Evolutionary conservation across 345 rosid species (phyloP), one percentile per base, ranked within the genome.

Genomic region (Anastatica hierochuntica): DNA sequence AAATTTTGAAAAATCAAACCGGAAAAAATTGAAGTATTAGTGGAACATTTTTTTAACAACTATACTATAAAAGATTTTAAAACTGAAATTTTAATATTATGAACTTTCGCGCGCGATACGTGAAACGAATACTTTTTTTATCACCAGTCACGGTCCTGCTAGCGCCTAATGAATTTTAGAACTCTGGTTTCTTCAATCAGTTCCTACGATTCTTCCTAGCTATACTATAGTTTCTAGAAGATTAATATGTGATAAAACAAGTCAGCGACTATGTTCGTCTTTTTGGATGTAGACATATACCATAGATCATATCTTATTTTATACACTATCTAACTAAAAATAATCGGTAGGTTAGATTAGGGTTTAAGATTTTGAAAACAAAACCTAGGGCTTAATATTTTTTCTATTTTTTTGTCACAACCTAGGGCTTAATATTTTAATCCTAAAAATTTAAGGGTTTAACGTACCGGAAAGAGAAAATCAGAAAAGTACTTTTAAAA

Each of bases 211-310:
- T 47, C 27, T 50, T 51, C 64, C 49, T 21, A 21, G n/a, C n/a
- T n/a, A n/a, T n/a, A n/a, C n/a, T 43, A 50, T 12, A 27, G 64
- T 43, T 65, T 57, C 55, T 36, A 58, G 60, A 58, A 66, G 70
- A 17, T 44, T 58, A 37, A 51, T 13, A 49, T 35, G 30, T n/a
- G 58, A 56, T 43, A 19, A 38, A 26, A 43, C 12, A 66, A 58
- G 60, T 58, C 70, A 66, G 51, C 64, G 53, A 66, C 64, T 58
- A 29, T 40, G 43, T 60, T 66, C 65, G 60, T 44, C 27, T 57
- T 49, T 6, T 57, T 50, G 53, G 53, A 49, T 35, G 53, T 26
- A 57, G 51, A 56, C n/a, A n/a, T 31, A 33, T 40, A 43, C 34
- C 43, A 49, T 15, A 23, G 64, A 35, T 51, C 48, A 58, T 43